Conservation (phyloP, 495 filamentous ascomycete species). For the Neurospora pannonica region DNA sequence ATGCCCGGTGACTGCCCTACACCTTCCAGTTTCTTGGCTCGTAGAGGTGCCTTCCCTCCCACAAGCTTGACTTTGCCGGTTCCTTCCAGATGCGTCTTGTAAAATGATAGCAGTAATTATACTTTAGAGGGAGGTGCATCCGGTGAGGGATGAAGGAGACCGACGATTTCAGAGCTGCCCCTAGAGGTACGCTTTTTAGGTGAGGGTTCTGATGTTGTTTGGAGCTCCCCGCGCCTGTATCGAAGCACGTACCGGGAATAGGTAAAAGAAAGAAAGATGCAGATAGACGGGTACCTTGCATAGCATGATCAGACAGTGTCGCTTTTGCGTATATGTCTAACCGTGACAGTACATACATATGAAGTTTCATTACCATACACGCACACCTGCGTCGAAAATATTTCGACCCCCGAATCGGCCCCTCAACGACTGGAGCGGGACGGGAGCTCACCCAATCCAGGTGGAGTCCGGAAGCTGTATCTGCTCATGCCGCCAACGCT, state of each 20-base stretch:
- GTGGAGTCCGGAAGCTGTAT: neutral
- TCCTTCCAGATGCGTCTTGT: neutral
- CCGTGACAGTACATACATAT: neutral
- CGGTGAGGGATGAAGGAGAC: neutral
- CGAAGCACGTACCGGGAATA: neutral
- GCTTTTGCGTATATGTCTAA: neutral
- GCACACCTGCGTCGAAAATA: neutral
- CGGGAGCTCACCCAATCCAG: neutral
- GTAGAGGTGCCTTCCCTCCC: neutral
- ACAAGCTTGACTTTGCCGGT: neutral
- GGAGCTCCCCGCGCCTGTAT: neutral
- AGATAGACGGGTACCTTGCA: neutral
- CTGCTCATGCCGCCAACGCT: neutral
- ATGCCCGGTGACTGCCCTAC: neutral
- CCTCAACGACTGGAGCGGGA: neutral
- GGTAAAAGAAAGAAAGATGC: neutral
- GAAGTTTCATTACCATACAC: neutral
- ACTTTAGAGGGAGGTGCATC: neutral
- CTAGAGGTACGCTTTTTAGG: neutral
- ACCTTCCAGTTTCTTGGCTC: neutral
- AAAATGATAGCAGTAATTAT: neutral
- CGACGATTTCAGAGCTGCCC: neutral
- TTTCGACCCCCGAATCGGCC: neutral
- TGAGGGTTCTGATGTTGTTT: neutral
- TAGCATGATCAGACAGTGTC: neutral